Evolutionary conservation across 306 rosid genomes (phyloP).

Genomic region (Fagus crenata): DNA sequence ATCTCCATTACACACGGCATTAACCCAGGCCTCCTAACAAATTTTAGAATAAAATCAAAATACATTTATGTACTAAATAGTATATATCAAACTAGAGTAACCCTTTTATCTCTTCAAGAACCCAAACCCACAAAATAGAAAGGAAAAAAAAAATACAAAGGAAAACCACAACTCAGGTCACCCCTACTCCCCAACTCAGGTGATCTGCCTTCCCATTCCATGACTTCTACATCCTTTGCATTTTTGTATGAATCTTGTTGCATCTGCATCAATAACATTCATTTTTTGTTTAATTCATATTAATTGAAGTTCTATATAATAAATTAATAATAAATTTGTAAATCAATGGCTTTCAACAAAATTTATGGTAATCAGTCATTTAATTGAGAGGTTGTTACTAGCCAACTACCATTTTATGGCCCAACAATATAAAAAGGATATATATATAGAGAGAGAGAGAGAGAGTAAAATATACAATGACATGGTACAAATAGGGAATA

Average conservation of each 20-base stretch:
- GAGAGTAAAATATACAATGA: too few relatives aligned
- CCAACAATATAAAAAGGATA: too few relatives aligned
- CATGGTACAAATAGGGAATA: too few relatives aligned
- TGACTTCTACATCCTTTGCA: constrained; percentile 46
- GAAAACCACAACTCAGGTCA: constrained; percentile 38
- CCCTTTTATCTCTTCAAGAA: constrained; percentile 35
- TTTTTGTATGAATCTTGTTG: constrained; percentile 32
- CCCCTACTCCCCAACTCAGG: constrained; percentile 35
- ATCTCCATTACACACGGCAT: constrained; percentile 47
- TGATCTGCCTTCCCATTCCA: constrained; percentile 47
- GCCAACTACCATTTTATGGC: too few relatives aligned
- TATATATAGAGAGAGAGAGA: too few relatives aligned
- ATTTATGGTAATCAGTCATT: not conserved
- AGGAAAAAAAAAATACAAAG: constrained; percentile 10
- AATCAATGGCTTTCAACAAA: not conserved
- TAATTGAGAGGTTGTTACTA: too few relatives aligned
- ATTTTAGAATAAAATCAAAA: constrained; percentile 39
- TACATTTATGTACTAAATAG: constrained; percentile 52
- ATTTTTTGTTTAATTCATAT: not conserved
- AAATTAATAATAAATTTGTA: not conserved
- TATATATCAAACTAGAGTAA: constrained; percentile 29
- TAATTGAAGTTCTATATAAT: not conserved
- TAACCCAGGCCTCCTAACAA: constrained; percentile 43
- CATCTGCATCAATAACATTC: constrained; percentile 43
- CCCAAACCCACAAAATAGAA: constrained; percentile 45